phyloP scores from a whole-genome alignment of 768 basidiomycete genomes.

The Phanerochaete carnosa region DNA sequence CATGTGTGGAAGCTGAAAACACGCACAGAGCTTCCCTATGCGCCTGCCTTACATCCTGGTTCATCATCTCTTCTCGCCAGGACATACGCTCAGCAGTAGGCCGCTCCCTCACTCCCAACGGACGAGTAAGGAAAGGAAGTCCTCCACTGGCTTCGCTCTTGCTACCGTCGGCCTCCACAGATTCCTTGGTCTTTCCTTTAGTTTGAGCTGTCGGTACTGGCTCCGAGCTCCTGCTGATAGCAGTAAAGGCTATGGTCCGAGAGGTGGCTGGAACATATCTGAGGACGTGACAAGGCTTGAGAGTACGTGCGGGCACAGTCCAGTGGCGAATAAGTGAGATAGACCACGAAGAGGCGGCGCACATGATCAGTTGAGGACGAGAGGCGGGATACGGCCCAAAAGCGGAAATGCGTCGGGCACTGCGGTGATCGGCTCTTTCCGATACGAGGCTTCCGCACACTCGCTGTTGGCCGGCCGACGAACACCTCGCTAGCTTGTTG shows the following conservation, averaged over 20 bases:
- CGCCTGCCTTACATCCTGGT: constrained; percentile 65
- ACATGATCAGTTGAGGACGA: neutral
- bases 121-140: constrained; percentile 48
- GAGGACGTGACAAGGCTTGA: neutral
- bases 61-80: constrained; percentile 65
- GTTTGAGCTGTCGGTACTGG: neutral
- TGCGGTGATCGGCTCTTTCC: neutral
- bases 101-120: constrained; percentile 71
- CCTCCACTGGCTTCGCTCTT: neutral
- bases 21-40: constrained; percentile 62
- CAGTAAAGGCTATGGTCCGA: neutral
- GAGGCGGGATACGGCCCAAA: neutral
- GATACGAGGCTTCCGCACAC: neutral
- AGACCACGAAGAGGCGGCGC: neutral
- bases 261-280: neutral
- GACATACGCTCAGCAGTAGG: constrained; percentile 61
- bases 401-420: neutral
- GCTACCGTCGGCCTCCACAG: neutral
- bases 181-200: neutral
- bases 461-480: neutral
- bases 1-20: neutral
- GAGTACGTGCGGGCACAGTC: neutral
- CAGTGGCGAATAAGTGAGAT: neutral
- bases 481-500: neutral
- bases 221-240: neutral